These are phyloP conservation scores for Mikania micrantha DNA, from an alignment of 129 eudicot genomes.

Conservation along the genomic window DNA sequence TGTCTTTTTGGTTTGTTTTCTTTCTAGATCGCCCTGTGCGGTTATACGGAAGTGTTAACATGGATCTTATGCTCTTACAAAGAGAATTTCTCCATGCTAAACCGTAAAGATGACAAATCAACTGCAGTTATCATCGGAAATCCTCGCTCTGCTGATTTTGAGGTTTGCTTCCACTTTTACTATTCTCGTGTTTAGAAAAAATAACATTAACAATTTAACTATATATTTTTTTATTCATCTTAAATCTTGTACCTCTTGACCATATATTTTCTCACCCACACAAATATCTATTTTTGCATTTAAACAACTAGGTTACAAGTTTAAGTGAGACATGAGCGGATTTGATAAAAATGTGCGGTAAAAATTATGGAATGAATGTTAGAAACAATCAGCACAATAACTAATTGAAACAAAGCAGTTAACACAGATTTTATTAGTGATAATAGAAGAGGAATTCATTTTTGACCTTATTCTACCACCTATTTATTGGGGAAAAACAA, in stretches of 20 bases:
- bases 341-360: not conserved
- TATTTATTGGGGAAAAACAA: no score
- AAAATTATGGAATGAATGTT: not conserved
- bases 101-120: constrained; percentile 71
- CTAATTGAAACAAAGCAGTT: no score
- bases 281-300: not conserved
- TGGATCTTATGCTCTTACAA: constrained; percentile 76
- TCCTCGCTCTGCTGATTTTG: constrained; percentile 94
- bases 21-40: constrained; percentile 65
- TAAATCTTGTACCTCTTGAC: not conserved
- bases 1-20: constrained; percentile 6
- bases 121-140: constrained; percentile 75
- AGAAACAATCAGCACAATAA: no score
- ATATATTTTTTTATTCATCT: not conserved
- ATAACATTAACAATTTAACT: not conserved
- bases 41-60: constrained; percentile 84
- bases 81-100: constrained; percentile 80
- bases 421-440: no score
- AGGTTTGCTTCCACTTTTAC: constrained; percentile 39
- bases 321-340: not conserved
- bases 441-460: no score
- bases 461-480: no score
- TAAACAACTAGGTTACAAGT: not conserved
- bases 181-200: not conserved
- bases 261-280: not conserved